Evolutionary conservation across 805 yeast species (phyloP).

Genomic region (Metschnikowia kunwiensis): DNA sequence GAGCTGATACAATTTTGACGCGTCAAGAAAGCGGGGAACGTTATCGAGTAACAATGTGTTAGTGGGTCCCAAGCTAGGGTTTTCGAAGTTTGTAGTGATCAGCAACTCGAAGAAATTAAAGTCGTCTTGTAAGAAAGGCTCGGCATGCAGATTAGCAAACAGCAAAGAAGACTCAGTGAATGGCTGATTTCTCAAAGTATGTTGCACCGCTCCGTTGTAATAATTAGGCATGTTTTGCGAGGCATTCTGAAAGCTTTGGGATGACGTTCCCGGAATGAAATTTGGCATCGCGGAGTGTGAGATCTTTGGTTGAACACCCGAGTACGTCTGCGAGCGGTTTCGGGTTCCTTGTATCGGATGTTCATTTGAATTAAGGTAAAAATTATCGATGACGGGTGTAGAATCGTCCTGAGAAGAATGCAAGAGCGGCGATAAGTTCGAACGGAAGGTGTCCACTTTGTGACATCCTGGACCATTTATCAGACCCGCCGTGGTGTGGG

Average conservation of each 20-base stretch:
- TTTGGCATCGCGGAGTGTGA: slow-evolving; percentile 4
- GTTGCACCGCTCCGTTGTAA: background rate
- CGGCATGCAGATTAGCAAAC: slow-evolving; percentile 3
- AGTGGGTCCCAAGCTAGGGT: slow-evolving; percentile 70
- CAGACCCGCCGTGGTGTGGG: slow-evolving; percentile 49
- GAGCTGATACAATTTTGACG: slow-evolving; percentile 32
- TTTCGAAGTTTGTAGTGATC: slow-evolving; percentile 70
- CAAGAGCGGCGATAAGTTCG: slow-evolving; percentile 26
- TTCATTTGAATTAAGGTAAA: slow-evolving; percentile 25
- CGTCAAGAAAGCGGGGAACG: slow-evolving; percentile 69
- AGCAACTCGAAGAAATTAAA: slow-evolving; percentile 56
- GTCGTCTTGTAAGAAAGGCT: slow-evolving; percentile 47
- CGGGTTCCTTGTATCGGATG: slow-evolving; percentile 18
- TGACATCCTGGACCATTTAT: slow-evolving; percentile 20
- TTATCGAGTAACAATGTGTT: slow-evolving; percentile 76
- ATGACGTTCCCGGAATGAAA: background rate
- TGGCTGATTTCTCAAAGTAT: background rate
- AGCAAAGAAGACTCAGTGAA: slow-evolving; percentile 3
- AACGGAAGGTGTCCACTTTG: slow-evolving; percentile 16
- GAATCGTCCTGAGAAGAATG: slow-evolving; percentile 26
- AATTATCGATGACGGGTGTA: slow-evolving; percentile 30
- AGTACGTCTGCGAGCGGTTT: slow-evolving; percentile 41
- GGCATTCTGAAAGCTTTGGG: slow-evolving; percentile 3
- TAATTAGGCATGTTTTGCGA: slow-evolving; percentile 1
- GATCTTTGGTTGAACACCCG: slow-evolving; percentile 26